Conservation (phyloP, 83 land plant species). For the Picea abies region DNA sequence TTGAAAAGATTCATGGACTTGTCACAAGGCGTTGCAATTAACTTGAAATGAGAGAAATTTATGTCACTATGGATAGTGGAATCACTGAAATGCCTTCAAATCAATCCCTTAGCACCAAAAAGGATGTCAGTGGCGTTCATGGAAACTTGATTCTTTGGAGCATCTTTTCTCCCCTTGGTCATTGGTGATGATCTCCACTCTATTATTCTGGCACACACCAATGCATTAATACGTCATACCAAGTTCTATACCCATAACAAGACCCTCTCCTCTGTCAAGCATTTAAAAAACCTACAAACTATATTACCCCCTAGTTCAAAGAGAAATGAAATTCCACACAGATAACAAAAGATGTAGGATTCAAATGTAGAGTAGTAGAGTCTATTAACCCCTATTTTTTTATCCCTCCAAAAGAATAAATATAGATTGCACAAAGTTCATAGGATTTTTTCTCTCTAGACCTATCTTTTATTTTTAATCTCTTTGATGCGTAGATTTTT, state of each 20-base stretch:
- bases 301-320: too few relatives aligned
- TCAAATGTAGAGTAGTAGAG: too few relatives aligned
- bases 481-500: too few relatives aligned
- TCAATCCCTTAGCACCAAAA: slow-evolving; percentile 47
- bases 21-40: slow-evolving; percentile 23
- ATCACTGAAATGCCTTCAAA: slow-evolving; percentile 36
- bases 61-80: slow-evolving; percentile 33
- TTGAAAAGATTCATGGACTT: slow-evolving; percentile 35
- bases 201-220: slow-evolving; percentile 61
- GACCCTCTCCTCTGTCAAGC: slow-evolving; percentile 43
- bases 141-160: slow-evolving; percentile 66
- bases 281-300: neutral
- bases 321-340: too few relatives aligned
- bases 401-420: too few relatives aligned
- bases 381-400: too few relatives aligned
- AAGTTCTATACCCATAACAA: slow-evolving; percentile 57
- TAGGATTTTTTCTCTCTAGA: too few relatives aligned
- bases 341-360: too few relatives aligned
- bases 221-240: slow-evolving; percentile 62
- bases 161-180: slow-evolving; percentile 58
- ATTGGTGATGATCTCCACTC: slow-evolving; percentile 28
- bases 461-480: too few relatives aligned
- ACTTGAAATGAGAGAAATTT: slow-evolving; percentile 43
- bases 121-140: slow-evolving; percentile 67
- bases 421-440: too few relatives aligned